Conservation (phyloP, 495 filamentous ascomycete species). For the Penicilliopsis zonata region DNA sequence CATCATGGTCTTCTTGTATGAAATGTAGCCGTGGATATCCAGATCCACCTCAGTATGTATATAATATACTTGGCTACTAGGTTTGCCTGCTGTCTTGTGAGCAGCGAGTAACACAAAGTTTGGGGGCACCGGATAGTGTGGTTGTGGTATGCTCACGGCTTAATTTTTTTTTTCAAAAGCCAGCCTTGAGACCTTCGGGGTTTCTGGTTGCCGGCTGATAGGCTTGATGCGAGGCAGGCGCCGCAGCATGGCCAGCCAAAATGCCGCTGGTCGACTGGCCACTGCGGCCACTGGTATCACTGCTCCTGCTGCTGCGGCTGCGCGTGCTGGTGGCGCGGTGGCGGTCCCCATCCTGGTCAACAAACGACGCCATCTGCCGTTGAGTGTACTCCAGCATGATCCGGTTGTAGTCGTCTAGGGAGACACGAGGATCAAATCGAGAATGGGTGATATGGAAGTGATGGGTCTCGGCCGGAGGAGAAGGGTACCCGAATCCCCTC, state of each 20-base stretch:
- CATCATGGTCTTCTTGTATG: too few relatives aligned
- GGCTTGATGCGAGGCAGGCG: conserved; percentile 5
- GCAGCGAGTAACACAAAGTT: too few relatives aligned
- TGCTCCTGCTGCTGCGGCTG: conserved; percentile 22
- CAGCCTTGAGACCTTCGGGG: not conserved
- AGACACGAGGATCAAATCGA: conserved; percentile 13
- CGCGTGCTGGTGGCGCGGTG: conserved; percentile 6
- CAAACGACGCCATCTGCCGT: conserved; percentile 29
- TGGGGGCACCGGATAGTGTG: too few relatives aligned
- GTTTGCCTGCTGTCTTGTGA: too few relatives aligned
- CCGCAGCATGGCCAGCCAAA: conserved; percentile 10
- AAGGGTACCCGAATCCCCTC: too few relatives aligned
- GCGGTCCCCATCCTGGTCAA: conserved; percentile 14
- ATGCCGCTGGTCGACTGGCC: conserved; percentile 9
- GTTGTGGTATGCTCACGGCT: not conserved
- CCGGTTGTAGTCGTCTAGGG: conserved; percentile 33
- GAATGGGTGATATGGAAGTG: conserved; percentile 12
- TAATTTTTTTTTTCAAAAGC: not conserved
- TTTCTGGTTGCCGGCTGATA: not conserved
- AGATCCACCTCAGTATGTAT: too few relatives aligned
- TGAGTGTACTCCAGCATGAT: conserved; percentile 36
- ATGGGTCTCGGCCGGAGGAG: conserved; percentile 7
- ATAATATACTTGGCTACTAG: too few relatives aligned
- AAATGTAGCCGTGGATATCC: too few relatives aligned
- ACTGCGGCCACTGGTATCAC: conserved; percentile 20